These are phyloP conservation scores for Lipomyces kockii DNA, from an alignment of 805 yeast genomes.

Conservation along the genomic window DNA sequence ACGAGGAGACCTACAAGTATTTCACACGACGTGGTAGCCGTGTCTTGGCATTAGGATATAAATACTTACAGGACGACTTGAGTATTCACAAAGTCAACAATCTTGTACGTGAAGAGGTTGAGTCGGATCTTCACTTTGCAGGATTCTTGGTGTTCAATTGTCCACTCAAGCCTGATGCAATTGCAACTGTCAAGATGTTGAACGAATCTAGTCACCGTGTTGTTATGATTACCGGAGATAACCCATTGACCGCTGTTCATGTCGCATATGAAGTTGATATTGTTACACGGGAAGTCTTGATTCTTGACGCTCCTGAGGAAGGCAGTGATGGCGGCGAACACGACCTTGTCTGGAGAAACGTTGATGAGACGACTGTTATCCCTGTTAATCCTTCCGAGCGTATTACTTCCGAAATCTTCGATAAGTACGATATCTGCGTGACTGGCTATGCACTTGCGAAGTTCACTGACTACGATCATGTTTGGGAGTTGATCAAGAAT, in stretches of 20 bases:
- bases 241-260: conserved; percentile 96
- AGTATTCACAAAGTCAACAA: conserved; percentile 58
- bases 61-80: conserved; percentile 58
- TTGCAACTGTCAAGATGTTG: conserved; percentile 86
- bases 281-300: conserved; percentile 79
- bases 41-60: conserved; percentile 93
- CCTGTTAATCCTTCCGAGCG: conserved; percentile 67
- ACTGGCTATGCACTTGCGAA: conserved; percentile 87
- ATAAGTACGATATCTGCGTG: conserved; percentile 80
- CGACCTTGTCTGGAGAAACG: conserved; percentile 81
- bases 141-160: conserved; percentile 97
- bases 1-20: conserved; percentile 83
- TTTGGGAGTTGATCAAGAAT: conserved; percentile 75
- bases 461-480: conserved; percentile 68
- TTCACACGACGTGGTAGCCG: conserved; percentile 96
- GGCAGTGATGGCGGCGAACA: conserved; percentile 56
- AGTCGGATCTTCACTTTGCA: conserved; percentile 73
- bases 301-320: conserved; percentile 82
- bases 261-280: conserved; percentile 94
- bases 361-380: conserved; percentile 71
- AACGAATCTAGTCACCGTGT: conserved; percentile 95
- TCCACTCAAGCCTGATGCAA: conserved; percentile 92
- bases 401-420: conserved; percentile 61
- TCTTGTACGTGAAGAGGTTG: conserved; percentile 75
- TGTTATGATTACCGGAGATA: conserved; percentile 98